Conservation (phyloP, 2,329 filamentous ascomycete genomes). For the Plenodomus tracheiphilus region DNA sequence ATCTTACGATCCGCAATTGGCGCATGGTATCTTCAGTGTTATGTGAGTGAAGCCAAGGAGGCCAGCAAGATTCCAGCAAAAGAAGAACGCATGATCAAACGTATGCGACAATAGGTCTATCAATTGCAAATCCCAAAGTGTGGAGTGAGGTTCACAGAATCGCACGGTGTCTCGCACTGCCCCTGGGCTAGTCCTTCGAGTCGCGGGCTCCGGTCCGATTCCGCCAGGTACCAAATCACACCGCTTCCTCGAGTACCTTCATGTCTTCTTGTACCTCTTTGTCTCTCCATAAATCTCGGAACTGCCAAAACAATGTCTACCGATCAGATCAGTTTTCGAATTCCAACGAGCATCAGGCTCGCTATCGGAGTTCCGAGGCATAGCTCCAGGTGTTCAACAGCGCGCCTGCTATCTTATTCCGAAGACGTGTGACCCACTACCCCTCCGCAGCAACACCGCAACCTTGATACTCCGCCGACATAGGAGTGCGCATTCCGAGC, state of each 20-base stretch:
- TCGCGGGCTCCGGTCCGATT: conserved; percentile 5
- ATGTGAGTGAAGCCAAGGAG: no score
- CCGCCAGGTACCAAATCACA: conserved; percentile 9
- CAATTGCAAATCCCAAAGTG: no score
- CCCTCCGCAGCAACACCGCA: conserved; percentile 11
- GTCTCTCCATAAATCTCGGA: not conserved
- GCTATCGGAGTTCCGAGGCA: conserved; percentile 15
- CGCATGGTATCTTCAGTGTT: no score
- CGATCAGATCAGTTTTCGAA: not conserved
- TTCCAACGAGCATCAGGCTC: not conserved
- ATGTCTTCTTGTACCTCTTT: conserved; percentile 17
- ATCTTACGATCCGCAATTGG: no score
- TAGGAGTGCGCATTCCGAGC: conserved; percentile 9
- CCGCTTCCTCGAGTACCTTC: conserved; percentile 23
- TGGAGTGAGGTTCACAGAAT: no score
- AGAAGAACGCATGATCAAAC: no score
- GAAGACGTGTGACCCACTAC: conserved; percentile 11
- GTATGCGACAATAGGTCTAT: no score
- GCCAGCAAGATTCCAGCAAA: no score
- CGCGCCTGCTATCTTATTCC: conserved; percentile 13
- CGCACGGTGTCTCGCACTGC: no score
- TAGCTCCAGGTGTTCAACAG: conserved; percentile 3
- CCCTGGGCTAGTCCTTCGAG: conserved; percentile 29
- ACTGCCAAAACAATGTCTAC: no score
- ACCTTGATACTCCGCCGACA: not conserved